These are phyloP conservation scores for Solanum hybrid DNA, from an alignment of 305 asterid genomes.

Conservation along the genomic window DNA sequence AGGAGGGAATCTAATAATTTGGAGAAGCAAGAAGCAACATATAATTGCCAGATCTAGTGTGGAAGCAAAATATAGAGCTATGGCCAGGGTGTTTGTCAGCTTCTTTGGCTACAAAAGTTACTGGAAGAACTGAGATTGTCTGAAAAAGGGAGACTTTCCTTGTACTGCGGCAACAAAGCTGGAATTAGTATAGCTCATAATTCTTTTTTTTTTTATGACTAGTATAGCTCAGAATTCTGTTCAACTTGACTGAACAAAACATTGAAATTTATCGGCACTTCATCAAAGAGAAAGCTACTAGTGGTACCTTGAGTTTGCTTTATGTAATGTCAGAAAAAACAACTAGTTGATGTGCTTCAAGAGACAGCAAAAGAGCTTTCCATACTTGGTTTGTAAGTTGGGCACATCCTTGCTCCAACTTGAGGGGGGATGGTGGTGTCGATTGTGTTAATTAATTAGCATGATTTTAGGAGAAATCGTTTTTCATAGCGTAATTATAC, in stretches of 20 bases:
- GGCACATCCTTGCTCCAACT: background rate
- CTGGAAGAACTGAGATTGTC: background rate
- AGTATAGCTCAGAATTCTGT: background rate
- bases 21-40: constrained; percentile 7
- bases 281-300: background rate
- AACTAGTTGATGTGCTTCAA: background rate
- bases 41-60: constrained; percentile 1
- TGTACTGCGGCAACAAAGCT: background rate
- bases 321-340: background rate
- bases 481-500: background rate
- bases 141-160: background rate
- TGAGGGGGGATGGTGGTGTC: background rate
- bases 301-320: background rate
- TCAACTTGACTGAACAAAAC: background rate
- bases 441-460: background rate
- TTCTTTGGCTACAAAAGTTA: background rate
- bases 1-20: background rate
- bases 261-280: background rate
- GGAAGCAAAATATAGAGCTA: background rate
- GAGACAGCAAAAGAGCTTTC: background rate
- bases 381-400: background rate
- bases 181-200: background rate
- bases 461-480: background rate
- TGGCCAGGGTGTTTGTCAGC: background rate
- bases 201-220: background rate